A percentile compares a stretch with the other conserved stretches of the same genome.
These are phyloP conservation scores for Trichoderma parareesei DNA, from an alignment of 495 filamentous ascomycete genomes.

Conservation along the genomic window DNA sequence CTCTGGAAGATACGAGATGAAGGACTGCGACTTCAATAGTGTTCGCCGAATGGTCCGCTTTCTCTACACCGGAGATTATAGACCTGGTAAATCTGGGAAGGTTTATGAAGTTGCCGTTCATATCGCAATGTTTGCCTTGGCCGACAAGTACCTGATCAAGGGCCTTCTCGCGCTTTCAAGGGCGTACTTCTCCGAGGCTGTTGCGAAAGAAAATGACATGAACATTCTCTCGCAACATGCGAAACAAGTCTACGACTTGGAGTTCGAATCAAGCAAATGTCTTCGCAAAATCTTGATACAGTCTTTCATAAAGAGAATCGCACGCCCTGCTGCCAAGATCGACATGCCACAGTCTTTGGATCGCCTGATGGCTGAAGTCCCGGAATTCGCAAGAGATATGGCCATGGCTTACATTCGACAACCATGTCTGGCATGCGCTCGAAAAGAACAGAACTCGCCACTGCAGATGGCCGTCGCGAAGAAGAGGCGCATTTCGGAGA, in stretches of 20 bases:
- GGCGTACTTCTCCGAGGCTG: not conserved
- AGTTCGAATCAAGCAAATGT: not conserved
- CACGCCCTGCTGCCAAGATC: not conserved
- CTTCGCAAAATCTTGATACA: not conserved
- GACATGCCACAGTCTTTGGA: not conserved
- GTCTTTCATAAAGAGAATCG: not conserved
- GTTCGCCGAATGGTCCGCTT: not conserved
- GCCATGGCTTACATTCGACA: not conserved
- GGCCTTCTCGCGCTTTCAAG: not conserved
- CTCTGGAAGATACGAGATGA: not conserved
- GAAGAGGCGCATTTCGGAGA: no score
- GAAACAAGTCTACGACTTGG: not conserved
- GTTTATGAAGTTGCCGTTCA: not conserved
- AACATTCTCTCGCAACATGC: not conserved
- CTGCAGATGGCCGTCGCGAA: no score
- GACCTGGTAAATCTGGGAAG: not conserved
- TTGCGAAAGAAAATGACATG: not conserved
- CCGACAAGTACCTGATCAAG: not conserved
- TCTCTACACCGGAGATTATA: not conserved
- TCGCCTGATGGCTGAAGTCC: not conserved
- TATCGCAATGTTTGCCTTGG: not conserved
- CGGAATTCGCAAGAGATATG: not conserved
- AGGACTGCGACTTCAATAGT: not conserved
- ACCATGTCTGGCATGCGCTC: no score
- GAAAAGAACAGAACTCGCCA: no score